These are phyloP conservation scores for Microascus cirrosus DNA, from an alignment of 2,329 filamentous ascomycete species.

Conservation along the genomic window DNA sequence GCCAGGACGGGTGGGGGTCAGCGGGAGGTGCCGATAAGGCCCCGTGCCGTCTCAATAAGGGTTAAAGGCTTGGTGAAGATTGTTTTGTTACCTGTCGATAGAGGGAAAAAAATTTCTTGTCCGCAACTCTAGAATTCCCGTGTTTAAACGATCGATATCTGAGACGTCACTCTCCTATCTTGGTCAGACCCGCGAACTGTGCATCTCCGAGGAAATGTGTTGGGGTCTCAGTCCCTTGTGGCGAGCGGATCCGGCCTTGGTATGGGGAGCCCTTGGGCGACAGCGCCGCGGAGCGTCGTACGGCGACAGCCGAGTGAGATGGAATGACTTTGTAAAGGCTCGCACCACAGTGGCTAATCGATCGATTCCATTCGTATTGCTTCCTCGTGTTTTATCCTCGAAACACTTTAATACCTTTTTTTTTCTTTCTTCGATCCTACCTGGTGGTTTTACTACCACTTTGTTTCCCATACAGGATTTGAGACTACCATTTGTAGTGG, in stretches of 20 bases:
- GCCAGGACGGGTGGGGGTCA: background rate
- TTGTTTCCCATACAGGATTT: background rate
- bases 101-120: background rate
- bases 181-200: background rate
- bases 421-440: background rate
- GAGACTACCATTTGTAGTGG: background rate
- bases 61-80: background rate
- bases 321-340: background rate
- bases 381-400: background rate
- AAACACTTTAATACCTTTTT: background rate
- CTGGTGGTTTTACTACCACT: background rate
- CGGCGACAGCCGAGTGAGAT: background rate
- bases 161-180: background rate
- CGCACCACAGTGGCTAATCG: background rate
- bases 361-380: background rate
- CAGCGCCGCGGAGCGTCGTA: background rate
- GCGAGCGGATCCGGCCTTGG: background rate
- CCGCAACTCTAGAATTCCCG: background rate
- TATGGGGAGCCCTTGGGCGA: background rate
- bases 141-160: background rate
- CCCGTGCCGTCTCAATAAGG: background rate
- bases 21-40: background rate
- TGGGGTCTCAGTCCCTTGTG: background rate
- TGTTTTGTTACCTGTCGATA: background rate
- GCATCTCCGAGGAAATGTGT: background rate